phyloP scores from a whole-genome alignment of 176 grass and related monocot species.

The Juncus effusus region DNA sequence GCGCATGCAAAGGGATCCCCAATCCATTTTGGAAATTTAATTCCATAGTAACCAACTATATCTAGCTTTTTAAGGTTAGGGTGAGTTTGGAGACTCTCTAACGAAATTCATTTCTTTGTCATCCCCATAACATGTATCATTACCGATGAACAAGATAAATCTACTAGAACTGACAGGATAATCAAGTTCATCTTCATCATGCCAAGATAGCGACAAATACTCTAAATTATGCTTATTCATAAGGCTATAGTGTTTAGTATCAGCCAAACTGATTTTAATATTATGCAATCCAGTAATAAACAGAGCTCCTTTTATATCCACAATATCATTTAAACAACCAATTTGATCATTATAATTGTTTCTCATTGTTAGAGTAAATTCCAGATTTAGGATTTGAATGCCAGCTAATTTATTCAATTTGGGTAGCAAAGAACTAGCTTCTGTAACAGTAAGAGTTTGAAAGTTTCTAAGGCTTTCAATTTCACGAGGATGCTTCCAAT shows the following conservation, averaged over 20 bases:
- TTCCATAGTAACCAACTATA: not conserved
- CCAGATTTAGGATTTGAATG: constrained; percentile 1
- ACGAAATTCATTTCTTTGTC: not conserved
- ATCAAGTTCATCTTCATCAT: not conserved
- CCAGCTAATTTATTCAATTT: not conserved
- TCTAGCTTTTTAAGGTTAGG: not conserved
- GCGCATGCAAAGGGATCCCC: not conserved
- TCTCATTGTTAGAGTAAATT: not conserved
- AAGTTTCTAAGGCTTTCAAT: constrained; percentile 4
- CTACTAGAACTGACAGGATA: not conserved
- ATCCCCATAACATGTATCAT: not conserved
- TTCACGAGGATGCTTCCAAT: not conserved
- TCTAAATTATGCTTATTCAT: constrained; percentile 4
- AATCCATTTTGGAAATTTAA: not conserved
- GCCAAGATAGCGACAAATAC: not conserved
- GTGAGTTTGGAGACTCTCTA: not conserved
- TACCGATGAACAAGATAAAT: too few relatives aligned
- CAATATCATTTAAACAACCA: constrained; percentile 7
- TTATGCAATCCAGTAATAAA: not conserved
- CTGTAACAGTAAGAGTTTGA: not conserved
- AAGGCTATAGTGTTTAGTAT: not conserved
- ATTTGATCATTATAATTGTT: not conserved
- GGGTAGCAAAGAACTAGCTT: not conserved
- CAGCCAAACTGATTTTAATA: not conserved
- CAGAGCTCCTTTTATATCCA: not conserved